phyloP scores from a whole-genome alignment of 1,284 basidiomycete genomes.

The Meira nashicola region DNA sequence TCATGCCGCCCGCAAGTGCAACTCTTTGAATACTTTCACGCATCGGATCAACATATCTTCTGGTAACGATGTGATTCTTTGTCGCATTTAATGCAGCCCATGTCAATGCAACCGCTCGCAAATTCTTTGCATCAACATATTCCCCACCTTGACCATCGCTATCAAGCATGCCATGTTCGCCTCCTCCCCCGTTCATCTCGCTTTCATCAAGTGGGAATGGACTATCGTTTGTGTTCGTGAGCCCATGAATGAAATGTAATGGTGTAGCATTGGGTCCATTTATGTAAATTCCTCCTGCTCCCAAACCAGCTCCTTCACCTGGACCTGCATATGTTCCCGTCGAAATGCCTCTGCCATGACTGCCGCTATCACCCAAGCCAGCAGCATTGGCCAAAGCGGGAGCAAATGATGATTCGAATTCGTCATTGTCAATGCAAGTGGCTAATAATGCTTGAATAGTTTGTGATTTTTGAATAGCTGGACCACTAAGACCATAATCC shows the following conservation, averaged over 20 bases:
- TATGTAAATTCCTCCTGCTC: slow-evolving; percentile 22
- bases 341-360: not conserved
- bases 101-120: slow-evolving; percentile 48
- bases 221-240: slow-evolving; percentile 40
- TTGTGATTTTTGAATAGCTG: slow-evolving; percentile 39
- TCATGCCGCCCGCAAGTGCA: slow-evolving; percentile 26
- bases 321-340: not conserved
- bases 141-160: slow-evolving; percentile 19
- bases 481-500: slow-evolving; percentile 46
- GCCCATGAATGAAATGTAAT: slow-evolving; percentile 48
- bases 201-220: slow-evolving; percentile 46
- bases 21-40: slow-evolving; percentile 37
- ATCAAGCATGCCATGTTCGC: not conserved
- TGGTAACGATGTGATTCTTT: slow-evolving; percentile 44
- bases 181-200: slow-evolving; percentile 30
- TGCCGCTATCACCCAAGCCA: slow-evolving; percentile 25
- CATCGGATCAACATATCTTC: slow-evolving; percentile 48
- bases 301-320: not conserved
- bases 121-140: slow-evolving; percentile 36
- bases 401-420: slow-evolving; percentile 43
- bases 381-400: slow-evolving; percentile 39
- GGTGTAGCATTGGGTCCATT: slow-evolving; percentile 49
- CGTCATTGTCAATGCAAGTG: slow-evolving; percentile 39
- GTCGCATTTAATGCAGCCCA: slow-evolving; percentile 41
- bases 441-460: slow-evolving; percentile 40